A percentile compares a stretch with the other conserved stretches of the same genome.
Conservation (phyloP, 805 yeast genomes). For the Metschnikowia aberdeeniae region DNA sequence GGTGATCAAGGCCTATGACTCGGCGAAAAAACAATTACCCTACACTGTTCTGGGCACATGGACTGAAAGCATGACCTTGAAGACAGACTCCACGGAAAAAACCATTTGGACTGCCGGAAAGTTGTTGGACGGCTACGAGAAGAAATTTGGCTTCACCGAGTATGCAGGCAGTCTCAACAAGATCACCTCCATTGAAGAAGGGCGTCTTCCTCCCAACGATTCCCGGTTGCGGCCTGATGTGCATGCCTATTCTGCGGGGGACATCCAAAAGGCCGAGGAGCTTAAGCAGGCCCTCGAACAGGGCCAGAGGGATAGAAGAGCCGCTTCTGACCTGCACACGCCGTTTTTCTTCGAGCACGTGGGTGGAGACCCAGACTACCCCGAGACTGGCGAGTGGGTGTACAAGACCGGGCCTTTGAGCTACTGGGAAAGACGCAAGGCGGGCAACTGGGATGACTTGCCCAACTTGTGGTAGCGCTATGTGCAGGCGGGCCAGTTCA, state of each 20-base stretch:
- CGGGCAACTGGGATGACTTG: constrained; percentile 56
- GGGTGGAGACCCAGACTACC: constrained; percentile 24
- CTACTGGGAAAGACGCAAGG: constrained; percentile 78
- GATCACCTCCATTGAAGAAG: constrained; percentile 66
- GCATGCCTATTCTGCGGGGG: constrained; percentile 63
- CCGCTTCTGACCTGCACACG: constrained; percentile 41
- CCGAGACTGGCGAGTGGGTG: constrained; percentile 50
- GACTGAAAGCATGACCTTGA: constrained; percentile 63
- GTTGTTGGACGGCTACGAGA: constrained; percentile 51
- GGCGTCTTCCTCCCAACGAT: constrained; percentile 73
- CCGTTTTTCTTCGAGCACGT: constrained; percentile 64
- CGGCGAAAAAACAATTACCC: constrained; percentile 30
- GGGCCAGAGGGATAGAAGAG: constrained; percentile 74
- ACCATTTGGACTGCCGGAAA: constrained; percentile 70
- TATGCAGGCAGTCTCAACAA: constrained; percentile 82
- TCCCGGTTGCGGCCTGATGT: constrained; percentile 89
- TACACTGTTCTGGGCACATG: constrained; percentile 70
- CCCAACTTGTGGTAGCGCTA: constrained; percentile 51
- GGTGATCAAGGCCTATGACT: constrained; percentile 41
- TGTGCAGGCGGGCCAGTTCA: background rate
- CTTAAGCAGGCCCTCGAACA: constrained; percentile 70
- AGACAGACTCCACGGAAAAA: constrained; percentile 37
- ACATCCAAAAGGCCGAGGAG: constrained; percentile 66
- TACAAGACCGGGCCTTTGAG: constrained; percentile 53
- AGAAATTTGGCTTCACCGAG: constrained; percentile 80